Percentiles rank a stretch among this genome's conserved stretches.
Conservation (phyloP, 1,284 basidiomycete genomes). For the Apiotrichum veenhuisii region DNA sequence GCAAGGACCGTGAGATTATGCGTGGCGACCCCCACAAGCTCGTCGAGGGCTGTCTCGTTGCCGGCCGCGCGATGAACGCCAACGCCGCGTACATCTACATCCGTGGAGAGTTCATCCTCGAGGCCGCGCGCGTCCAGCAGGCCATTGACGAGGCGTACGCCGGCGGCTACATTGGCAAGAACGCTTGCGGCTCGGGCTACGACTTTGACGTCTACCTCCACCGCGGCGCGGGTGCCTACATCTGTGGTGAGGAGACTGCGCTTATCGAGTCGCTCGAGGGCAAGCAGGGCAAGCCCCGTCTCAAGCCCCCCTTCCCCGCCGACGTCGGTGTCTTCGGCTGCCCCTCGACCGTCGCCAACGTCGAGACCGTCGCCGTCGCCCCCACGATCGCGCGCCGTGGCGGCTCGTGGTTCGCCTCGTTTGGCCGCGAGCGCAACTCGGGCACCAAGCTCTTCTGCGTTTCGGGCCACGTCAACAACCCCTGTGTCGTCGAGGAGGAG, state of each 20-base stretch:
- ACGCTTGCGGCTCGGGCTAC: conserved; percentile 90
- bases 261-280: conserved; percentile 94
- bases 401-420: conserved; percentile 84
- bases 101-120: conserved; percentile 95
- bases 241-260: conserved; percentile 98
- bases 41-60: conserved; percentile 94
- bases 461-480: conserved; percentile 96
- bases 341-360: conserved; percentile 95
- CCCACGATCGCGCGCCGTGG: conserved; percentile 95
- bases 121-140: conserved; percentile 87
- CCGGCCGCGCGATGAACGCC: conserved; percentile 97
- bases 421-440: conserved; percentile 88
- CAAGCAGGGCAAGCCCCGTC: conserved; percentile 94
- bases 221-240: conserved; percentile 95
- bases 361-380: conserved; percentile 95
- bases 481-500: conserved; percentile 97
- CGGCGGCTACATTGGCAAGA: conserved; percentile 84
- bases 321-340: conserved; percentile 96
- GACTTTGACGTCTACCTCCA: conserved; percentile 95
- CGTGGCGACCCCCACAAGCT: conserved; percentile 98
- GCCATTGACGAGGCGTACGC: conserved; percentile 95
- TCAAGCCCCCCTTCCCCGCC: conserved; percentile 99
- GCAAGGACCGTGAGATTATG: conserved; percentile 97
- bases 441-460: conserved; percentile 97
- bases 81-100: conserved; percentile 95